Evolutionary conservation across 805 yeast genomes (phyloP), one percentile per base, ranked within the genome.

Genomic region (Myxozyma nipponensis): DNA sequence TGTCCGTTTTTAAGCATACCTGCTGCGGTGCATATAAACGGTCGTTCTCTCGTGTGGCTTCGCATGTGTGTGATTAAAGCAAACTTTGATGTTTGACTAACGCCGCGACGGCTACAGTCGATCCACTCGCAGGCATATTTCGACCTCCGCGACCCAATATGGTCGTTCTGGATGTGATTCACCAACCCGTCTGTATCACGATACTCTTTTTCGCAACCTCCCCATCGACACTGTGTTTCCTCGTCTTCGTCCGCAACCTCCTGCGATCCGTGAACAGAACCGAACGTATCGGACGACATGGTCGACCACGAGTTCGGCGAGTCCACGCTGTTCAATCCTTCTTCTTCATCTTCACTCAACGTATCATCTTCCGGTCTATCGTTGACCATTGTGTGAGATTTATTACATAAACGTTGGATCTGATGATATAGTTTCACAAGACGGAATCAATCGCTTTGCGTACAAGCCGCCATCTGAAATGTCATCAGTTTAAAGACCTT

Each of bases 11-110:
- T 10, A 25, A 39, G 35, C 56, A 3, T 28, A 47, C 56, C 56
- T 32, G 58, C 86, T 13, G 82, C 69, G 1, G 77, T 72, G 63
- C 91, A 84, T 58, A 72, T 76, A 57, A 76, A 81, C 32, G 86
- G 86, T 59, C 75, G 75, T 59, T 83, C 85, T 1, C 84, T 82
- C 0, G 84, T 78, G 63, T 84, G 91, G 1, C 78, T 72, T 48
- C 86, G 65, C 57, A 82, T 69, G 62, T 84, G 91, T 0, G 84
- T 72, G 0, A 81, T 70, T 28, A 84, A 69, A 0, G 84, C 82
- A 64, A 77, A 77, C 44, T 81, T 62, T 9, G 79, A 75, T 15
- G 78, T 79, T 60, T 77, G 82, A 24, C 69, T 69, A 1, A 75
- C 63, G 3, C 82, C 83, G 46, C 68, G 71, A 15, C 80, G 57